Evolutionary conservation across 768 basidiomycete species (phyloP), one percentile per base, ranked within the genome.

Genomic region (Boletus subparvulus): DNA sequence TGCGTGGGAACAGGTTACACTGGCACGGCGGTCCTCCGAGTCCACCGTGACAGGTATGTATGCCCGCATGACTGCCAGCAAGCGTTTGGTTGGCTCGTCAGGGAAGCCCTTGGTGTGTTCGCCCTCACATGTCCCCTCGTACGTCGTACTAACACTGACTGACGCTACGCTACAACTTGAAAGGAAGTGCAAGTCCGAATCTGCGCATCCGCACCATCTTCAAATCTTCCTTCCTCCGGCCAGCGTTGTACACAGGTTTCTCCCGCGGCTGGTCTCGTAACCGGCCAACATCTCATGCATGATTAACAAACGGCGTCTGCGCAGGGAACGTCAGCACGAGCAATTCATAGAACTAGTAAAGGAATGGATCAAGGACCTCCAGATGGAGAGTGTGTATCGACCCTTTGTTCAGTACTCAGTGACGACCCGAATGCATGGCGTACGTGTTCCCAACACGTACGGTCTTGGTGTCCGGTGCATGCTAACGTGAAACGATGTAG

Each of bases 231-330:
- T 82, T 83, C 67, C 67, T 92, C n/a, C 83, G 83, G 11, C 81
- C 92, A 0, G 78, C 86, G 0, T 50, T n/a, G n/a, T n/a, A n/a
- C n/a, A 5, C 66, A 77, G 73, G 0, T 90, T 92, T 1, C 79
- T 97, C 13, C 92, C 92, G 0, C 83, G 90, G 0, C 74, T 97
- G 62, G 83, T 80, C 40, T 92, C 90, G 1, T 92, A 96, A 59
- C 94, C 95, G 0, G 62, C 73, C 6, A 76, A 80, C n/a, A 81
- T 94, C 44, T 78, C 82, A 2, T 80, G 82, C 68, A 91, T 94
- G 76, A 90, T 95, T 35, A 67, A 73, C 42, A 71, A 74, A 16
- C 75, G 87, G 3, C 73, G 79, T 16, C 58, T 65, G 10, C 72
- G 74, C 4, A 74, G 79, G 1, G 83, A 77, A 7, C 70, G 74